These are phyloP conservation scores for Arthrobotrys iridis DNA, from an alignment of 2,329 filamentous ascomycete species.

Conservation along the genomic window DNA sequence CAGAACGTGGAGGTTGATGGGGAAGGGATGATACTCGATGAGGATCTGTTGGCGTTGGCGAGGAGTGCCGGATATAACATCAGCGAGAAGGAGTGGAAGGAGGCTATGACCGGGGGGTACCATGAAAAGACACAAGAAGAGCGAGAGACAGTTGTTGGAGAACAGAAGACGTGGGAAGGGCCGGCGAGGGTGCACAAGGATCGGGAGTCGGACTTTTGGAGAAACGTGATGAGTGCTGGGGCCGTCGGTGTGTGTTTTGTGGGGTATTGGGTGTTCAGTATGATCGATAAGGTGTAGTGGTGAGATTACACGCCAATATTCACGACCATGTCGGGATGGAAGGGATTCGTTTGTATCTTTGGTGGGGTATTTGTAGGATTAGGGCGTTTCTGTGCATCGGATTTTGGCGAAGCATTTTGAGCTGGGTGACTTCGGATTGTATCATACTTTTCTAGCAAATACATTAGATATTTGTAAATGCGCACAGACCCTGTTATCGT, in stretches of 20 bases:
- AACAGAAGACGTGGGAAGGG: constrained; percentile 55
- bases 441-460: constrained; percentile 5
- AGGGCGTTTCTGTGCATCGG: background rate
- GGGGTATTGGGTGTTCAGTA: constrained; percentile 52
- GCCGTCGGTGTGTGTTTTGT: constrained; percentile 71
- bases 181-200: constrained; percentile 55
- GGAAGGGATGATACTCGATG: constrained; percentile 68
- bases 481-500: background rate
- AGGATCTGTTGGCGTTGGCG: constrained; percentile 80
- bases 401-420: background rate
- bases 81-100: constrained; percentile 66
- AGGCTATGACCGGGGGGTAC: constrained; percentile 61
- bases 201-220: constrained; percentile 60
- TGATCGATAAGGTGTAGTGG: constrained; percentile 38
- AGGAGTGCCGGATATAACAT: constrained; percentile 72
- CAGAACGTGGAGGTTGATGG: constrained; percentile 92
- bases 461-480: background rate
- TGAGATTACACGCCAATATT: too few relatives aligned
- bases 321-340: too few relatives aligned
- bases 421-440: background rate
- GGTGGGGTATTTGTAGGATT: background rate
- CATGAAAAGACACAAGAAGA: constrained; percentile 61
- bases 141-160: constrained; percentile 55
- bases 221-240: constrained; percentile 71
- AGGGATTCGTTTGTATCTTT: background rate